Percentiles rank a stretch among this genome's conserved stretches.
Conservation (phyloP, 345 rosid genomes). For the Populus tremula region DNA sequence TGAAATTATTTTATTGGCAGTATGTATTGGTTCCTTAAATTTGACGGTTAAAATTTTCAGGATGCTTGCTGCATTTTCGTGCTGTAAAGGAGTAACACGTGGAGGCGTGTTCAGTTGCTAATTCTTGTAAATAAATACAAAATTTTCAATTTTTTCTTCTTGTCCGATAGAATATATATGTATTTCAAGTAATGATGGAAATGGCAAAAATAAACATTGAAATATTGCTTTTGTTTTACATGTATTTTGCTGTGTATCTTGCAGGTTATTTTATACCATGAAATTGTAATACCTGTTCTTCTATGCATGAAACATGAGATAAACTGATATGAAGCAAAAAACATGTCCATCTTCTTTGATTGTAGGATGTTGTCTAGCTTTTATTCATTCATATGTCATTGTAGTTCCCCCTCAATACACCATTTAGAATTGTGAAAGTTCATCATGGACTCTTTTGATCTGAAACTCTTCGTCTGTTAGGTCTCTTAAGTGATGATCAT, state of each 20-base stretch:
- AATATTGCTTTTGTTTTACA: neutral
- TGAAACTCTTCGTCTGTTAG: neutral
- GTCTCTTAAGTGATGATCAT: too few relatives aligned
- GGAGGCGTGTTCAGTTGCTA: constrained; percentile 29
- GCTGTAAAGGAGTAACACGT: constrained; percentile 12
- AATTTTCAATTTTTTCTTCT: constrained; percentile 8
- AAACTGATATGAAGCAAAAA: neutral
- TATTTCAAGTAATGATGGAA: constrained; percentile 22
- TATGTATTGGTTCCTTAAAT: neutral
- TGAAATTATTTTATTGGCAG: neutral
- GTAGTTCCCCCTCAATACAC: neutral
- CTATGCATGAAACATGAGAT: neutral
- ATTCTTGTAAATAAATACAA: constrained; percentile 48
- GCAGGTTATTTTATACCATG: neutral
- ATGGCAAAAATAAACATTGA: constrained; percentile 6
- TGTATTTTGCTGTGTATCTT: neutral
- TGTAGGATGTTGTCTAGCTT: neutral
- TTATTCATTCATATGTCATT: too few relatives aligned
- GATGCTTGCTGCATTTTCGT: constrained; percentile 12
- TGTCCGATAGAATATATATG: constrained; percentile 21
- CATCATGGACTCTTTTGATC: neutral
- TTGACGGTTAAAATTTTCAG: constrained; percentile 13
- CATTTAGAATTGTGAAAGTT: neutral
- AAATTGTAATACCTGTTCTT: neutral
- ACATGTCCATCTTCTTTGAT: neutral